These are phyloP conservation scores for Vaccinium vitisidaea DNA, from an alignment of 148 eudicot species.

Conservation along the genomic window DNA sequence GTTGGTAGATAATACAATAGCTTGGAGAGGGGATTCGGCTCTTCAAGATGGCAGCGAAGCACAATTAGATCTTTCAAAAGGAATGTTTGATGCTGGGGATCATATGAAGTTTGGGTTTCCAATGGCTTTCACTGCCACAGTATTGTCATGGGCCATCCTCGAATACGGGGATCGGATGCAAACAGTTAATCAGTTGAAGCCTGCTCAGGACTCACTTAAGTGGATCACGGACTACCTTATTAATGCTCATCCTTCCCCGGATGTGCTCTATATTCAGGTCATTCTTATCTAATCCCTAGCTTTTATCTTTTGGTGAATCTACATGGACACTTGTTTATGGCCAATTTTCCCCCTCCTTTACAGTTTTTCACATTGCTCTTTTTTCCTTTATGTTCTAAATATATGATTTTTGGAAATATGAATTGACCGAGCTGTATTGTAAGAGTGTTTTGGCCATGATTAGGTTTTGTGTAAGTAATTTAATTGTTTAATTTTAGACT, in stretches of 20 bases:
- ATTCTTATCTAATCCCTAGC: neutral
- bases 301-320: neutral
- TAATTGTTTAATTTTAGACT: neutral
- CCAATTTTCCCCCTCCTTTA: neutral
- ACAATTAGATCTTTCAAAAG: conserved; percentile 72
- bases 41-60: conserved; percentile 71
- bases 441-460: neutral
- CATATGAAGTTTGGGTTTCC: conserved; percentile 95
- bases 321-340: neutral
- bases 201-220: conserved; percentile 70
- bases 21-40: conserved; percentile 94
- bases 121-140: conserved; percentile 90
- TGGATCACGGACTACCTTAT: conserved; percentile 90
- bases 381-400: neutral
- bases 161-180: conserved; percentile 92
- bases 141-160: conserved; percentile 85
- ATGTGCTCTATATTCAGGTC: conserved; percentile 92
- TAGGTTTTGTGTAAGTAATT: neutral
- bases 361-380: neutral
- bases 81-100: conserved; percentile 96
- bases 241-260: conserved; percentile 65
- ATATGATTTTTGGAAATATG: conserved; percentile 1
- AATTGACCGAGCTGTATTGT: neutral
- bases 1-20: conserved; percentile 60
- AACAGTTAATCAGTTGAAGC: conserved; percentile 51